phyloP scores from a whole-genome alignment of 1,139 yeast species.

The Diutina ranongensis region DNA sequence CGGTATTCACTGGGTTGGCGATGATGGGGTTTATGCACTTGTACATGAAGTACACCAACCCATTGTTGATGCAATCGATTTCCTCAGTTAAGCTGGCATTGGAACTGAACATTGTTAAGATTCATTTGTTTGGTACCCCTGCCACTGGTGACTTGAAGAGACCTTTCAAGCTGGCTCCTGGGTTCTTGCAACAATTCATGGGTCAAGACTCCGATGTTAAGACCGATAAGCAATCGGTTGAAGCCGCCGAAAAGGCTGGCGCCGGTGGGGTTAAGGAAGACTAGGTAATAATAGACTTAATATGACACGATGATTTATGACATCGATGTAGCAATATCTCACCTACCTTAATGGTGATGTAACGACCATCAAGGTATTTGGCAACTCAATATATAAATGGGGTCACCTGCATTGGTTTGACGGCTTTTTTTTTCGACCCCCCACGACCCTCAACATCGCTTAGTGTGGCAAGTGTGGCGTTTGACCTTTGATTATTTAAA shows the following conservation, averaged over 20 bases:
- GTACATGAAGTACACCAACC: constrained; percentile 97
- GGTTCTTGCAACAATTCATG: constrained; percentile 63
- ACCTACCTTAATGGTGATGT: no score
- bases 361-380: neutral
- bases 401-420: no score
- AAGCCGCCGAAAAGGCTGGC: constrained; percentile 77
- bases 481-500: no score
- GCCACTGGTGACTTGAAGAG: constrained; percentile 91
- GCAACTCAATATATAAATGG: no score
- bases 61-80: constrained; percentile 88
- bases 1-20: constrained; percentile 81
- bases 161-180: constrained; percentile 86
- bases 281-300: constrained; percentile 18
- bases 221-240: constrained; percentile 82
- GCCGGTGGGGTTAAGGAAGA: constrained; percentile 88
- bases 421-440: no score
- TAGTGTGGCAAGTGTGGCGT: no score
- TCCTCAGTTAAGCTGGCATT: constrained; percentile 84
- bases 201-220: constrained; percentile 43
- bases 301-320: neutral
- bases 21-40: constrained; percentile 99
- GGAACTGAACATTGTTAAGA: constrained; percentile 85
- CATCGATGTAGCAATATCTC: neutral
- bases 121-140: constrained; percentile 75
- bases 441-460: no score